Conservation (phyloP, 805 yeast species). For the Lipomyces oligophaga region DNA sequence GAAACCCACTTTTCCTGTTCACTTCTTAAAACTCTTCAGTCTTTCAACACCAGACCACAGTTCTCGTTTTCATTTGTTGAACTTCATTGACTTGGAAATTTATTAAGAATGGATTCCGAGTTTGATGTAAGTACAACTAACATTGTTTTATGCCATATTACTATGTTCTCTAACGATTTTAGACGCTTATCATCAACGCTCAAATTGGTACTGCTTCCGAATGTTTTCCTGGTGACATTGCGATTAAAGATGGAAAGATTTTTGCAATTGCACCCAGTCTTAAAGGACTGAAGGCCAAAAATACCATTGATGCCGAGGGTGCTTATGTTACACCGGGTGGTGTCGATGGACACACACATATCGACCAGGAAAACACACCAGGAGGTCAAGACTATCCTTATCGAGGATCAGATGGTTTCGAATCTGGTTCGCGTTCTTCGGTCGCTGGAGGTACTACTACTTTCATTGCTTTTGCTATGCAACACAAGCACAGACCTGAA, state of each 20-base stretch:
- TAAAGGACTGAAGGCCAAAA: slow-evolving; percentile 20
- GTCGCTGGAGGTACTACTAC: slow-evolving; percentile 55
- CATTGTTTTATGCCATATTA: too few relatives aligned
- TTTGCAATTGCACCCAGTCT: slow-evolving; percentile 37
- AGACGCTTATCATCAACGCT: slow-evolving; percentile 32
- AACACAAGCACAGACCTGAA: slow-evolving; percentile 38
- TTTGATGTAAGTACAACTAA: too few relatives aligned
- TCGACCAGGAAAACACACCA: slow-evolving; percentile 44
- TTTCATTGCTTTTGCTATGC: slow-evolving; percentile 47
- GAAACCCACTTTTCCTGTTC: too few relatives aligned
- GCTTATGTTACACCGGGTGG: slow-evolving; percentile 53
- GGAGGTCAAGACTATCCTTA: slow-evolving; percentile 30
- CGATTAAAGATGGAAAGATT: slow-evolving; percentile 43
- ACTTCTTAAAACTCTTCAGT: too few relatives aligned
- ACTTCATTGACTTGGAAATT: too few relatives aligned
- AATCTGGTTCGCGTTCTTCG: slow-evolving; percentile 45
- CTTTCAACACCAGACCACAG: too few relatives aligned
- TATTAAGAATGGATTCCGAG: too few relatives aligned
- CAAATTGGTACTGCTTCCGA: slow-evolving; percentile 35
- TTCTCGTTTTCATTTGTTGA: too few relatives aligned
- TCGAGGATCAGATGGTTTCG: slow-evolving; percentile 44
- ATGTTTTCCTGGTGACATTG: slow-evolving; percentile 38
- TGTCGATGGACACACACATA: slow-evolving; percentile 50
- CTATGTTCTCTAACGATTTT: too few relatives aligned
- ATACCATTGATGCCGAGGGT: slow-evolving; percentile 47